phyloP scores from a whole-genome alignment of 306 rosid species.

The Parietaria judaica region DNA sequence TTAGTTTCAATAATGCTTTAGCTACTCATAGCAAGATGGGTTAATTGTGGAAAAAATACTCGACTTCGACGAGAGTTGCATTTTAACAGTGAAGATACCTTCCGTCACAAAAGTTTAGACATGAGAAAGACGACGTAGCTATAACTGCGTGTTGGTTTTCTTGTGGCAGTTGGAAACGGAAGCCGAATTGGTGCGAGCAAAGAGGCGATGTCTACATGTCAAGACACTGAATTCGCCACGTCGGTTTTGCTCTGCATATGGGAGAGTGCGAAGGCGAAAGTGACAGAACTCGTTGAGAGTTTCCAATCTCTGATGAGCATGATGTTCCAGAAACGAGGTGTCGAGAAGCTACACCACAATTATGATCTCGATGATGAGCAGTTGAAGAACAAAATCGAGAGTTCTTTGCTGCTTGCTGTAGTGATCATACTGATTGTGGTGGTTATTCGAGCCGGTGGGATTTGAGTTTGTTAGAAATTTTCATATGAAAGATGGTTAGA shows the following conservation, averaged over 20 bases:
- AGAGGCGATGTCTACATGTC: neutral
- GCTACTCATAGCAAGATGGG: too few relatives aligned
- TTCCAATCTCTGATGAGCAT: constrained; percentile 40
- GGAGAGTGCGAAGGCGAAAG: constrained; percentile 33
- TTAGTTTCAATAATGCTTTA: too few relatives aligned
- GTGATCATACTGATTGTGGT: constrained; percentile 41
- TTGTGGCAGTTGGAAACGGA: constrained; percentile 23
- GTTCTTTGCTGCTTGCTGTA: constrained; percentile 48
- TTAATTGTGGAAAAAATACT: too few relatives aligned
- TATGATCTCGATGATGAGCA: constrained; percentile 10
- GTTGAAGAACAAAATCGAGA: constrained; percentile 37
- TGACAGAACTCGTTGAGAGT: constrained; percentile 38
- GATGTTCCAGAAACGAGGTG: constrained; percentile 25
- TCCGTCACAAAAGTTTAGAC: too few relatives aligned
- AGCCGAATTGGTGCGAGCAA: constrained; percentile 13
- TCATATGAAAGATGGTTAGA: neutral
- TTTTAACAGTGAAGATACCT: too few relatives aligned
- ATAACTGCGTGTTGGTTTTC: neutral
- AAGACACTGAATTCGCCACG: constrained; percentile 24
- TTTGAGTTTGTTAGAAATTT: constrained; percentile 8
- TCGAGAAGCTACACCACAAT: constrained; percentile 9
- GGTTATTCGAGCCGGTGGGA: constrained; percentile 28
- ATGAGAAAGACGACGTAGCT: too few relatives aligned
- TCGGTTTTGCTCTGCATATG: constrained; percentile 34
- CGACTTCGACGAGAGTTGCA: too few relatives aligned